Evolutionary conservation across 1,139 yeast genomes (phyloP).

Genomic region (Kluyveromyces marxianus): DNA sequence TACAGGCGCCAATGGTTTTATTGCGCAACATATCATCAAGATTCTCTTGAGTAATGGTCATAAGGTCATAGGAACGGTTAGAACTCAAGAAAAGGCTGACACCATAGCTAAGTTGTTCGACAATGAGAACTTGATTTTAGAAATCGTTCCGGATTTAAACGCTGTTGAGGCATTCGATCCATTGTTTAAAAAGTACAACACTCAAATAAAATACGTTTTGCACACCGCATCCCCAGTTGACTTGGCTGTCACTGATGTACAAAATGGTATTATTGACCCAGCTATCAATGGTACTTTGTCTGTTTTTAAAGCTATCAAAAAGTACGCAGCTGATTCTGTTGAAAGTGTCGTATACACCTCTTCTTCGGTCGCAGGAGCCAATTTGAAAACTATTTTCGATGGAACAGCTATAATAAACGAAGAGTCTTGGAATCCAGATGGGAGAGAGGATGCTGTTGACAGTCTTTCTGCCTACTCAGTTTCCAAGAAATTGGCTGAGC

Average conservation of each 20-base stretch:
- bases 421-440: conserved; percentile 36
- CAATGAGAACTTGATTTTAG: conserved; percentile 34
- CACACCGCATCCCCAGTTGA: conserved; percentile 47
- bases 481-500: conserved; percentile 47
- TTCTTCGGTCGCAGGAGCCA: conserved; percentile 43
- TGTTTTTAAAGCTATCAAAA: conserved; percentile 37
- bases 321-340: conserved; percentile 39
- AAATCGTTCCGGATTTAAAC: conserved; percentile 44
- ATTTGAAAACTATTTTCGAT: conserved; percentile 15
- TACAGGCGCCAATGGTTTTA: conserved; percentile 46
- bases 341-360: conserved; percentile 38
- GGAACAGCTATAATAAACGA: conserved; percentile 23
- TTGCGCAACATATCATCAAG: conserved; percentile 39
- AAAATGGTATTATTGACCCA: conserved; percentile 39
- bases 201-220: conserved; percentile 44
- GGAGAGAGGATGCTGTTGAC: conserved; percentile 31
- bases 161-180: conserved; percentile 44
- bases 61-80: conserved; percentile 33
- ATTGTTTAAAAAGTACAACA: conserved; percentile 36
- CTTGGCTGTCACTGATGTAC: conserved; percentile 29
- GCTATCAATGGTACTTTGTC: conserved; percentile 46
- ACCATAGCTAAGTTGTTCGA: conserved; percentile 17
- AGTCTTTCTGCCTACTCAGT: conserved; percentile 38
- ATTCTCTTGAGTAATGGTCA: conserved; percentile 24
- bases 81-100: conserved; percentile 30